Conservation (phyloP, 2,329 filamentous ascomycete genomes). For the Diaporthe nobilis region DNA sequence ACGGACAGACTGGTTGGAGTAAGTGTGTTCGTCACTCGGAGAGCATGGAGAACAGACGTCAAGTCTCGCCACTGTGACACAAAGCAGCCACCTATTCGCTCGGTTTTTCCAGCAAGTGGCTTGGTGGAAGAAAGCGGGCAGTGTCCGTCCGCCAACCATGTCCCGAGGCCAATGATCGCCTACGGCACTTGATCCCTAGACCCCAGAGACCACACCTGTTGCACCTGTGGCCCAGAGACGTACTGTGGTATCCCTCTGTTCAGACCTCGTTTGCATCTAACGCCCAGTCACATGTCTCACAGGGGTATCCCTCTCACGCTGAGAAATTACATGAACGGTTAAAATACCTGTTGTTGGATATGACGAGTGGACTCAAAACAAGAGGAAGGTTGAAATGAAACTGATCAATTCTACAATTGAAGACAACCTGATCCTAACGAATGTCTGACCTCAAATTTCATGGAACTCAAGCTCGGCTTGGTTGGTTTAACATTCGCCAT, state of each 20-base stretch:
- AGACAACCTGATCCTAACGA: no score
- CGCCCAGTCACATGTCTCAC: background rate
- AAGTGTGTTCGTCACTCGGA: background rate
- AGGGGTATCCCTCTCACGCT: background rate
- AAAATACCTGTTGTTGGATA: background rate
- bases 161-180: background rate
- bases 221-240: background rate
- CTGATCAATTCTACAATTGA: no score
- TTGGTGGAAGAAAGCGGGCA: slow-evolving; percentile 26
- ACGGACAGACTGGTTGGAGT: background rate
- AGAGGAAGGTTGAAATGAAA: background rate
- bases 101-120: background rate
- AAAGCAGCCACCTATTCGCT: background rate
- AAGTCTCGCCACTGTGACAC: slow-evolving; percentile 16
- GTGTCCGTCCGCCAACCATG: background rate
- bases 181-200: background rate
- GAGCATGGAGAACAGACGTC: slow-evolving; percentile 2
- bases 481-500: no score
- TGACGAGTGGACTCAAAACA: background rate
- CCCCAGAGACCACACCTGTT: background rate
- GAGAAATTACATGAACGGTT: background rate
- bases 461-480: background rate
- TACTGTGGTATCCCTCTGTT: background rate
- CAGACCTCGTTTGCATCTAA: slow-evolving; percentile 9
- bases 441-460: background rate